A percentile compares a stretch with the other conserved stretches of the same genome.
phyloP scores from a whole-genome alignment of 495 filamentous ascomycete species.

The Podospora anserina region DNA sequence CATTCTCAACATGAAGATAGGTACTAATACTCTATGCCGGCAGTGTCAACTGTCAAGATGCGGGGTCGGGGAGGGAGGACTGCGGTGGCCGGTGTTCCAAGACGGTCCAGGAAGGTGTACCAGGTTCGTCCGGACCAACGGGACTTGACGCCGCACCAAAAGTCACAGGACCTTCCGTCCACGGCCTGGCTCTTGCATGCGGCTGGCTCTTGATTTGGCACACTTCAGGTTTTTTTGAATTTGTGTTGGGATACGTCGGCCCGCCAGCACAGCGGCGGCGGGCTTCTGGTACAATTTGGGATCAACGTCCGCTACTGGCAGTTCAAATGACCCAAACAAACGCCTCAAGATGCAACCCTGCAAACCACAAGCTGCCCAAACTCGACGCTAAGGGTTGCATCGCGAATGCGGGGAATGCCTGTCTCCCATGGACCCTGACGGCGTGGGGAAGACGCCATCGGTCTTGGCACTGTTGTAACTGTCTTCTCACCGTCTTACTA shows the following conservation, averaged over 20 bases:
- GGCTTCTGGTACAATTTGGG: constrained; percentile 4
- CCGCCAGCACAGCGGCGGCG: not conserved
- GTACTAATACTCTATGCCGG: not conserved
- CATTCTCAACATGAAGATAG: not conserved
- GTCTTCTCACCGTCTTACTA: not conserved
- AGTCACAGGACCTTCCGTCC: not conserved
- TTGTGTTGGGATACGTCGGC: not conserved
- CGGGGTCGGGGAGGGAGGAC: no score
- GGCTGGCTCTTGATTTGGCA: not conserved
- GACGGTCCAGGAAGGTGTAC: not conserved
- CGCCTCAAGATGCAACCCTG: not conserved
- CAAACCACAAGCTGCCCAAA: not conserved
- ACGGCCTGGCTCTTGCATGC: not conserved
- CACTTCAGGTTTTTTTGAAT: not conserved
- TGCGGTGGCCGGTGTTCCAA: not conserved
- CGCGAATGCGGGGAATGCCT: constrained; percentile 13
- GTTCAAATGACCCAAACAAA: not conserved
- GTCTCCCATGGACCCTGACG: constrained; percentile 5
- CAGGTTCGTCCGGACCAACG: not conserved
- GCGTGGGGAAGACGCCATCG: not conserved
- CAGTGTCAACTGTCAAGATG: not conserved
- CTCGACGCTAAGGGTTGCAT: not conserved
- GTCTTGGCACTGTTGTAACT: not conserved
- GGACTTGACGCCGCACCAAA: not conserved
- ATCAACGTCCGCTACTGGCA: not conserved